A percentile compares a stretch with the other conserved stretches of the same genome.
Conservation (phyloP, 805 yeast species). For the Pichia insulana region DNA sequence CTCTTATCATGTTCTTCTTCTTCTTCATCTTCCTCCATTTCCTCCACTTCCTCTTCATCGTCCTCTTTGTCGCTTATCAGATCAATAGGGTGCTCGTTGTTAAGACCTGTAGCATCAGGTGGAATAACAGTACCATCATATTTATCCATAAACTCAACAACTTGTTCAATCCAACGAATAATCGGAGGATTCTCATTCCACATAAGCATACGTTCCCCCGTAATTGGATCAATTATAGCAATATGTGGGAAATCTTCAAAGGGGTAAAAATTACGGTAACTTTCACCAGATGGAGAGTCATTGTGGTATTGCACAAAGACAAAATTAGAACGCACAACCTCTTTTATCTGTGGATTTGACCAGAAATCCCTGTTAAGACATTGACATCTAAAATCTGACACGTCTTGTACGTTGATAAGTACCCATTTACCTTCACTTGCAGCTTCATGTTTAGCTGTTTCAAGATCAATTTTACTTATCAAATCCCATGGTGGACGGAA, state of each 20-base stretch:
- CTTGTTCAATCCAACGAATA: constrained; percentile 54
- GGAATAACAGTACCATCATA: constrained; percentile 62
- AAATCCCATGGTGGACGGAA: constrained; percentile 94
- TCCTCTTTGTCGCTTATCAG: constrained; percentile 22
- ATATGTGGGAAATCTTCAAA: constrained; percentile 74
- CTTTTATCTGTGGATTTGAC: constrained; percentile 62
- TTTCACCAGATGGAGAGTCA: constrained; percentile 67
- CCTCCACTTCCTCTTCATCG: constrained; percentile 21
- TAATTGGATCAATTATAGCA: constrained; percentile 86
- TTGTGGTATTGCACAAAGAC: constrained; percentile 78
- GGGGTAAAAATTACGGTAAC: constrained; percentile 66
- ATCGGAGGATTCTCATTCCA: constrained; percentile 69
- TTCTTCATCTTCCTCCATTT: constrained; percentile 10
- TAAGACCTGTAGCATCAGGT: constrained; percentile 30
- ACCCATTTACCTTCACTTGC: constrained; percentile 67
- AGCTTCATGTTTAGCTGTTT: constrained; percentile 64
- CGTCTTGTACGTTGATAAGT: constrained; percentile 79
- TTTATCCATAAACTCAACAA: constrained; percentile 55
- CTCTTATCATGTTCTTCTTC: constrained; percentile 3
- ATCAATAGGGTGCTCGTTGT: constrained; percentile 12
- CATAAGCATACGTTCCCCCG: constrained; percentile 77
- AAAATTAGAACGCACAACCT: constrained; percentile 56
- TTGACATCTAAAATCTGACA: constrained; percentile 80
- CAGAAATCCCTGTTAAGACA: constrained; percentile 88
- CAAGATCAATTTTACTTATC: constrained; percentile 60